Base-by-base conservation (phyloP, 2,329 filamentous ascomycete genomes). In the Byssothecium circinans region DNA sequence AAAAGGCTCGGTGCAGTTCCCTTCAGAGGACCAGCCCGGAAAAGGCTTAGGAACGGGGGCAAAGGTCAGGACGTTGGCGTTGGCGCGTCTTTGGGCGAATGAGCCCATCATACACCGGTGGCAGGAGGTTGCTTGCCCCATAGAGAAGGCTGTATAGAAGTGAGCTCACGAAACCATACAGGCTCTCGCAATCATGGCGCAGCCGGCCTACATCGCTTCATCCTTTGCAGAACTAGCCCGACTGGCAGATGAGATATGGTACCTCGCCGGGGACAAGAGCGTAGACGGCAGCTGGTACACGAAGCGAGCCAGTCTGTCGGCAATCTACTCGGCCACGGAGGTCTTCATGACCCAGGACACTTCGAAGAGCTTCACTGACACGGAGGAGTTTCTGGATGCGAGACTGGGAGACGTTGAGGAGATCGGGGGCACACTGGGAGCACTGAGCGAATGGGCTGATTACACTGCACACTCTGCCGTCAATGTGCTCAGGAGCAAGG, bases 311-410 rank as follows among this genome's bases (percentile, higher is more conserved):
- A 80, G 78, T 0, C 69, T 89, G 19, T 78, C 82, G 0, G 78
- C 79, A 2, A 78, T 88, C n/a, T 89, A 88, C 65, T 89, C 89
- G 1, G 71, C 73, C 4, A 70, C 86, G 46, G 94, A 99, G 73
- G 77, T 96, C 4, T 95, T 91, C 74, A 96, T 97, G 91, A 96
- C 91, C 18, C 91, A 87, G 49, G 94, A 97, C 71, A 79, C 77
- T 50, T 91, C 86, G 3, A 74, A 80, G 0, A 83, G 82, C n/a
- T 94, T 88, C 61, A 69, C 65, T 8, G 88, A 91, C 53, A 97
- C 94, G 3, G 85, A 85, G 56, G 79, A 82, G 8, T 99, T 97
- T 68, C 75, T 97, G 43, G 81, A 86, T 45, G 80, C 90, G 35
- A 81, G 92, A 52, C 73, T 95, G 46, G 78, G 83, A 49, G 91